These are phyloP conservation scores for Ceratocystis harringtonii DNA, from an alignment of 2,329 filamentous ascomycete species.

Conservation along the genomic window DNA sequence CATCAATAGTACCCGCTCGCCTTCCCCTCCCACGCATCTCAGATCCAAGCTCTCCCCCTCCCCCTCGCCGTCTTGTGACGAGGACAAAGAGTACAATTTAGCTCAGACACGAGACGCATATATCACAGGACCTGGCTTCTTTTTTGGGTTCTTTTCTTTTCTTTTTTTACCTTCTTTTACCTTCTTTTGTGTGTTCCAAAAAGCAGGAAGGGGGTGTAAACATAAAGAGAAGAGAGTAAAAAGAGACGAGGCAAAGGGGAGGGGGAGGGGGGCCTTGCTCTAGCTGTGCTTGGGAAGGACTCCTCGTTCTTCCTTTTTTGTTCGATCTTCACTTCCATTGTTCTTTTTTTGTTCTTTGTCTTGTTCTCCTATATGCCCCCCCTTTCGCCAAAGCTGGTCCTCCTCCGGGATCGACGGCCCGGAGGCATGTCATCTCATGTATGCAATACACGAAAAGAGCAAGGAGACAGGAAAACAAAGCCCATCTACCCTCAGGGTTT, in stretches of 20 bases:
- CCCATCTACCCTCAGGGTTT: neutral
- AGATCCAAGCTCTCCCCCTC: neutral
- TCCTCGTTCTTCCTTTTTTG: neutral
- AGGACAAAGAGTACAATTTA: slow-evolving; percentile 1
- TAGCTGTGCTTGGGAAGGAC: neutral
- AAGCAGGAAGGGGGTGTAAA: no score
- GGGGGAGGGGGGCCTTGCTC: neutral
- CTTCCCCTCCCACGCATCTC: neutral
- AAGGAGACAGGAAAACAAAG: no score
- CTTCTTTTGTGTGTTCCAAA: no score
- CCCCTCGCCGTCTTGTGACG: neutral
- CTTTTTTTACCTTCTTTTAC: no score
- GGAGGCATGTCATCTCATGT: neutral
- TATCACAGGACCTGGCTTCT: neutral
- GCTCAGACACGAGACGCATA: neutral
- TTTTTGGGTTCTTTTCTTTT: no score
- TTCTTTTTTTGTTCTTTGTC: slow-evolving; percentile 4
- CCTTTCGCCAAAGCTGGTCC: neutral
- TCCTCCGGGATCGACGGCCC: neutral
- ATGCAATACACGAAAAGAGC: neutral
- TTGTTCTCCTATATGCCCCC: neutral
- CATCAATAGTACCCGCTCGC: neutral
- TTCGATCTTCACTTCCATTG: neutral
- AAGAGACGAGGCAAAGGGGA: neutral
- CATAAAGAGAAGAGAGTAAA: no score